Evolutionary conservation across 768 basidiomycete species (phyloP), one percentile per base, ranked within the genome.

Genomic region (Jaapia argillacea): DNA sequence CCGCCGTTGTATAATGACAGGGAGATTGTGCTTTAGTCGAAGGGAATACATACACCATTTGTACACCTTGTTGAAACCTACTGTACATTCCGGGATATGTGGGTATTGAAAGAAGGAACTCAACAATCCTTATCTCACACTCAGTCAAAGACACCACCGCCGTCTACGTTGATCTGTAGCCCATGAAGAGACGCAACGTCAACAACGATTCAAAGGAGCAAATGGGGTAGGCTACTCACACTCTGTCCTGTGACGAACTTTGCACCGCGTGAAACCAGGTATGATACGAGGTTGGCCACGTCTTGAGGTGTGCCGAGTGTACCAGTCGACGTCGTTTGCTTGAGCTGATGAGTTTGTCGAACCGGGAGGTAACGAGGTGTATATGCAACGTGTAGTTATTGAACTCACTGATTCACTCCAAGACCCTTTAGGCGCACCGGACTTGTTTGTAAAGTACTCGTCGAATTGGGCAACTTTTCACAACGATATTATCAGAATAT

Each of bases 261-360:
- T 6, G 48, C 36, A 6, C 38, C 45, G 22, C 47, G 26, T n/a
- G 22, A 36, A 3, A 43, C 48, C 4, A 49, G 41, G 46, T 24
- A 47, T 5, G 48, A 47, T 6, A 49, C 48, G 13, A 49, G 35
- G 14, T 33, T 45, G 7, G 48, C 46, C 6, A 49, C 40, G 35
- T 49, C 46, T 12, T 39, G 38, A 7, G 45, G 26, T 7, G 42
- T 43, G 20, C 42, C 42, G 20, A 41, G 13, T 16, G 22, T 41
- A 7, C 26, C 22, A 21, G 26, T 26, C 6, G 40, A 21, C 10
- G n/a, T 26, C 10, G 12, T 41, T 6, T 16, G 12, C 26, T 41
- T 41, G 21, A 24, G 3, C 37, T 38, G n/a, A 16, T 6, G n/a
- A 7, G 24, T 5, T 7, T 20, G 21, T 21, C 24, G n/a, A 14